These are phyloP conservation scores for Hamamelis virginiana DNA, from an alignment of 164 flowering plant genomes.

Conservation along the genomic window DNA sequence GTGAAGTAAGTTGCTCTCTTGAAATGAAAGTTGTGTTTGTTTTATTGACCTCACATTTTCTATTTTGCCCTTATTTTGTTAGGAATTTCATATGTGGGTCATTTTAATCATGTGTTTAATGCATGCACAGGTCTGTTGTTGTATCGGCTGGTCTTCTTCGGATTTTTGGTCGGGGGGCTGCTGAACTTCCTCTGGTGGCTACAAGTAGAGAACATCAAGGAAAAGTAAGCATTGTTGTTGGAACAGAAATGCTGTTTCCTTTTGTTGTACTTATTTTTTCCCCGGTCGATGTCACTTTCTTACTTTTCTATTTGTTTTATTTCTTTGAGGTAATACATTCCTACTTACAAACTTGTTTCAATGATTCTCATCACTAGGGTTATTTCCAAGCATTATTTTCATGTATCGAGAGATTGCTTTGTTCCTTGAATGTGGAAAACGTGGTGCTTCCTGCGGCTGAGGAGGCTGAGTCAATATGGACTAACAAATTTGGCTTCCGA, in stretches of 20 bases:
- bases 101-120: neutral
- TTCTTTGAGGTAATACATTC: neutral
- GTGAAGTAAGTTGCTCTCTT: slow-evolving; percentile 55
- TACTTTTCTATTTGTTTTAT: neutral
- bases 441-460: slow-evolving; percentile 94
- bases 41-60: neutral
- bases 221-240: slow-evolving; percentile 49
- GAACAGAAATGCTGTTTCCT: neutral
- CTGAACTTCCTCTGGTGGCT: slow-evolving; percentile 95
- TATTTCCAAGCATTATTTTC: slow-evolving; percentile 80
- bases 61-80: neutral
- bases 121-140: slow-evolving; percentile 65
- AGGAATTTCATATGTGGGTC: neutral
- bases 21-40: neutral
- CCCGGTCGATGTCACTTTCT: no score
- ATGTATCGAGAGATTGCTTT: slow-evolving; percentile 68
- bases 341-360: neutral
- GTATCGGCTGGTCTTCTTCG: slow-evolving; percentile 90
- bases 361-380: slow-evolving; percentile 48
- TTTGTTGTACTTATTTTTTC: neutral
- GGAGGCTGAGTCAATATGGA: slow-evolving; percentile 90
- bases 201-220: slow-evolving; percentile 78
- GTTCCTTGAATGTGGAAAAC: slow-evolving; percentile 59
- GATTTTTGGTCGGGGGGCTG: slow-evolving; percentile 81
- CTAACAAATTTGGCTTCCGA: slow-evolving; percentile 70